Base-by-base conservation (phyloP, 163 green algal genomes). In the Volvox carteri region DNA sequence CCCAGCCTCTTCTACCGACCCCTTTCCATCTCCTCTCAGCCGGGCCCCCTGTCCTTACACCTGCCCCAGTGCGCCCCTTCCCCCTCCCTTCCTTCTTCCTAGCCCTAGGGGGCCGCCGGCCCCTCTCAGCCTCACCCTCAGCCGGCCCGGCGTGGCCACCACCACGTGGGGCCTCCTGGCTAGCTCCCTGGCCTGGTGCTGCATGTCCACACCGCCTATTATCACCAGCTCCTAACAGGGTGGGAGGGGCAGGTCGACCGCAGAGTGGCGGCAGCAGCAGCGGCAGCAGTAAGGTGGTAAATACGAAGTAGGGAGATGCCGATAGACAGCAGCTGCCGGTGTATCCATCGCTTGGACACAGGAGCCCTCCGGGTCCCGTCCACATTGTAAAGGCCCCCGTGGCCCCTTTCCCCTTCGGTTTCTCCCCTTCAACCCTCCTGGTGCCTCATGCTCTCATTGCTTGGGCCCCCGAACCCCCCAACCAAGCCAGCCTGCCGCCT, bases 121-220 rank as follows among this genome's bases (percentile, higher is more conserved):
- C 33, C 33, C 33, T 35, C 33, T 28, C 6, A 1, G 35, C 11
- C 86, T 46, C 78, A 93, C 90, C 84, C 84, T 86, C 44, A 99
- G 89, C 14, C 97, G 86, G 2, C 97, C 97, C 6, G 97, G 97
- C 0, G 97, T 99, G 23, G 97, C 96, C 16, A 99, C 93, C 1
- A 99, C 96, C 0, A 99, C 91, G 90, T 99, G 97, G 23, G 97
- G 97, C 18, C 96, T 91, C 28, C 81, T 75, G 0, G 92, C 86
- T 8, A 99, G 93, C 37, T 96, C 94, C 70, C 91, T 90, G 0
- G 94, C 92, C 91, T 99, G 97, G 54, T 73, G 52, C 84, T 96
- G 93, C 91, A 96, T 93, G 84, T 99, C 96, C 89, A 99, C 89
- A 4, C 97, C 97, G 18, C 97, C 97, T 30, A 99, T 94, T 11